Evolutionary conservation across 768 basidiomycete genomes (phyloP).

Genomic region (Tephrocybe rancida): DNA sequence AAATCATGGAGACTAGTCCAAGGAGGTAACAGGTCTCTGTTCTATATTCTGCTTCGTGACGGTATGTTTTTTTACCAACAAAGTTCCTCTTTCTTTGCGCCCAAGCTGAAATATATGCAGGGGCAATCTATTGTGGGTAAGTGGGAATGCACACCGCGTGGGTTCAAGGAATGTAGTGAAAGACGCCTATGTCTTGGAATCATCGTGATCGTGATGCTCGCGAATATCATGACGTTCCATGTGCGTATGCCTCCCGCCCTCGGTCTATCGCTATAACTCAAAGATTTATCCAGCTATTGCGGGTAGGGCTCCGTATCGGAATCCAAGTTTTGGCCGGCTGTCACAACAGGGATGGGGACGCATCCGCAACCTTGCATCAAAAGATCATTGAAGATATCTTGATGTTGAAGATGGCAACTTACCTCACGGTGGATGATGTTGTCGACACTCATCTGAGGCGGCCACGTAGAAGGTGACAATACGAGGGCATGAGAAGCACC

Average conservation of each 20-base stretch:
- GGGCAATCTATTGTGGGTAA: slow-evolving; percentile 44
- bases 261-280: background rate
- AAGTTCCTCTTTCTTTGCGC: background rate
- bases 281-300: background rate
- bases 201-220: slow-evolving; percentile 19
- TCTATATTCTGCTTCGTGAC: slow-evolving; percentile 39
- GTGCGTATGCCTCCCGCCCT: slow-evolving; percentile 5
- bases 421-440: slow-evolving; percentile 69
- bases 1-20: slow-evolving; percentile 31
- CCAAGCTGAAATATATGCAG: slow-evolving; percentile 11
- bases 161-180: too few species aligned
- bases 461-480: slow-evolving; percentile 74
- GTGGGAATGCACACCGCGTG: background rate
- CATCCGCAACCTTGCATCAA: slow-evolving; percentile 58
- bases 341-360: slow-evolving; percentile 77
- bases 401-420: slow-evolving; percentile 10
- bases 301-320: slow-evolving; percentile 60
- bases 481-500: slow-evolving; percentile 85
- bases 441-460: slow-evolving; percentile 60
- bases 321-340: slow-evolving; percentile 82
- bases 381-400: slow-evolving; percentile 18
- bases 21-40: slow-evolving; percentile 22
- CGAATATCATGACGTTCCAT: slow-evolving; percentile 24
- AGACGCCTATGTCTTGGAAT: slow-evolving; percentile 15
- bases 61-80: slow-evolving; percentile 28